Evolutionary conservation across 495 filamentous ascomycete species (phyloP).

Genomic region (Penicillium egyptiacum): DNA sequence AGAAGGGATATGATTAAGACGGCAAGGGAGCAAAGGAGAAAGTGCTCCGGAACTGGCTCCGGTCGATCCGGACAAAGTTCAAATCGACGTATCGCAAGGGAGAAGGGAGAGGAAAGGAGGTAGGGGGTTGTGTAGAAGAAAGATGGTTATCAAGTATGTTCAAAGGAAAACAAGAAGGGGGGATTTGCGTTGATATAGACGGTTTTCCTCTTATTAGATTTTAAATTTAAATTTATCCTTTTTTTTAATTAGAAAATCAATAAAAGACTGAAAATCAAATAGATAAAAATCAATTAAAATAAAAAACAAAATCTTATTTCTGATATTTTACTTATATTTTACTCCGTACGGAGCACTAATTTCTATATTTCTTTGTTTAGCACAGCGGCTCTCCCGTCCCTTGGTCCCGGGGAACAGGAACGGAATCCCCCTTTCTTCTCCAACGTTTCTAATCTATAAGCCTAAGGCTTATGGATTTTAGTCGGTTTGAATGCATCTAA

Average conservation of each 20-base stretch:
- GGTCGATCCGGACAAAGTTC: slow-evolving; percentile 38
- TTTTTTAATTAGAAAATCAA: slow-evolving; percentile 13
- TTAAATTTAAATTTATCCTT: slow-evolving; percentile 3
- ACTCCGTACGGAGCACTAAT: no score
- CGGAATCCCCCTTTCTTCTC: slow-evolving; percentile 26
- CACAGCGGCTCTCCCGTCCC: slow-evolving; percentile 42
- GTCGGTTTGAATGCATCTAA: no score
- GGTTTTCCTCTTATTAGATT: slow-evolving; percentile 19
- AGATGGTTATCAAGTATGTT: slow-evolving; percentile 28
- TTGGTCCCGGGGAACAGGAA: slow-evolving; percentile 35
- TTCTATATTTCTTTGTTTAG: slow-evolving; percentile 29
- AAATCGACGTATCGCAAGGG: slow-evolving; percentile 42
- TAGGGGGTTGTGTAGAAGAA: slow-evolving; percentile 15
- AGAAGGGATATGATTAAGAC: slow-evolving; percentile 34
- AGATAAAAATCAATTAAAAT: slow-evolving; percentile 14
- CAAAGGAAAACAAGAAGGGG: slow-evolving; percentile 20
- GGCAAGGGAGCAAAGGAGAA: slow-evolving; percentile 46
- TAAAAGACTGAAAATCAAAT: slow-evolving; percentile 13
- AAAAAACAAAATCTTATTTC: slow-evolving; percentile 12
- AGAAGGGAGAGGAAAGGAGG: slow-evolving; percentile 30
- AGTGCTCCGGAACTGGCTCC: slow-evolving; percentile 41
- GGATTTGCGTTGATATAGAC: slow-evolving; percentile 38
- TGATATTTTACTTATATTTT: no score
- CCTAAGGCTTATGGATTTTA: no score
- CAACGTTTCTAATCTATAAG: slow-evolving; percentile 24